A percentile compares a stretch with the other conserved stretches of the same genome.
Conservation (phyloP, 2,329 filamentous ascomycete species). For the Xylaria sp. region DNA sequence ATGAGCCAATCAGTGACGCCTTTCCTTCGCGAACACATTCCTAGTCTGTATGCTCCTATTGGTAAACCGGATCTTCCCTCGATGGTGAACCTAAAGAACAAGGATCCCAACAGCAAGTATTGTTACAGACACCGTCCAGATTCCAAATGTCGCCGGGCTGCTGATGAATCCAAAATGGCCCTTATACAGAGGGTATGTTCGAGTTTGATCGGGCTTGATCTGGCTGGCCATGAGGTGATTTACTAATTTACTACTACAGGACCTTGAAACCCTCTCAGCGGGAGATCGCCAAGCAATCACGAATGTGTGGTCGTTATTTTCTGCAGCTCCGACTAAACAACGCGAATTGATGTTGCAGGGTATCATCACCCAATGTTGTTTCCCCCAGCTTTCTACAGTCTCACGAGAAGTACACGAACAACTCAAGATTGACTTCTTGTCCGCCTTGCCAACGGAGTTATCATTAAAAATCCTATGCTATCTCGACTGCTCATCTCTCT, state of each 20-base stretch:
- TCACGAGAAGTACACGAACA: constrained; percentile 91
- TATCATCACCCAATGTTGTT: constrained; percentile 95
- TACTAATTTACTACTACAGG: constrained; percentile 56
- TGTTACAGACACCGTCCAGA: constrained; percentile 97
- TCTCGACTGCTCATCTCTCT: constrained; percentile 92
- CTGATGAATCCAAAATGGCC: constrained; percentile 96
- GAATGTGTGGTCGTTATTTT: constrained; percentile 98
- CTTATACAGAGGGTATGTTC: constrained; percentile 82
- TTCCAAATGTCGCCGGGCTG: constrained; percentile 89
- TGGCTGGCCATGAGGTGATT: background rate
- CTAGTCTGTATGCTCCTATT: constrained; percentile 84
- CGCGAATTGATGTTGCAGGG: constrained; percentile 96
- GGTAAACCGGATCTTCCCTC: constrained; percentile 64
- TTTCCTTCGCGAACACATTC: constrained; percentile 91
- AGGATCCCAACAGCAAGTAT: constrained; percentile 82
- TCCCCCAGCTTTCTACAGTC: constrained; percentile 93
- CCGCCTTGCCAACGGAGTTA: constrained; percentile 87
- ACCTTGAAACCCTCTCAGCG: constrained; percentile 82
- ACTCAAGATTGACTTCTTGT: constrained; percentile 96
- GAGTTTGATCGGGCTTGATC: background rate
- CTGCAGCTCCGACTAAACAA: constrained; percentile 91
- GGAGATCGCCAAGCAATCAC: constrained; percentile 95
- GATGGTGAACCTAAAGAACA: constrained; percentile 52
- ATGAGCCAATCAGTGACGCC: constrained; percentile 83
- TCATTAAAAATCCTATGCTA: constrained; percentile 93